Conservation (phyloP, 75 land plant species). For the Picea sitchensis region DNA sequence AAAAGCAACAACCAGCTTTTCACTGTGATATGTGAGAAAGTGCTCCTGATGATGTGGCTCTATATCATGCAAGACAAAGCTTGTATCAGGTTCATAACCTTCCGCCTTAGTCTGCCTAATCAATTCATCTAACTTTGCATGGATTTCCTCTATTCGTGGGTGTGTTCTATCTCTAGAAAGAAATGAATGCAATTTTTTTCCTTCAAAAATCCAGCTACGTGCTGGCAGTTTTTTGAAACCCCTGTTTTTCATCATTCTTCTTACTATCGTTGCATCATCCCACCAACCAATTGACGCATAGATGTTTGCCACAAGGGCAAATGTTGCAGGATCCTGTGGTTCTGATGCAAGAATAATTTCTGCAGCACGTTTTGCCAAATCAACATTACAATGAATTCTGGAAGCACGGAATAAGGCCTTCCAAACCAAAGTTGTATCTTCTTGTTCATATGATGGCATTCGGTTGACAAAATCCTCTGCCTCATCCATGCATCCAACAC, state of each 20-base stretch:
- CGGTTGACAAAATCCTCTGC: conserved; percentile 40
- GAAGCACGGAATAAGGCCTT: conserved; percentile 60
- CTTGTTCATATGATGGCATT: conserved; percentile 29
- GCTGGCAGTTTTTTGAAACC: conserved; percentile 55
- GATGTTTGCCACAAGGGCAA: conserved; percentile 54
- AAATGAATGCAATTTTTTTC: conserved; percentile 45
- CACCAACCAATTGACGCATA: conserved; percentile 43
- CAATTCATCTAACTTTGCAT: conserved; percentile 30
- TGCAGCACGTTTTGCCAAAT: conserved; percentile 45
- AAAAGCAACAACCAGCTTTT: conserved; percentile 62
- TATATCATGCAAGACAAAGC: conserved; percentile 54
- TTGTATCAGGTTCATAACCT: conserved; percentile 49
- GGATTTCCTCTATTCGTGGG: conserved; percentile 34
- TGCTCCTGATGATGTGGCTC: conserved; percentile 54
- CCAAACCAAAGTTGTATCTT: conserved; percentile 56
- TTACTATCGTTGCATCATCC: conserved; percentile 40
- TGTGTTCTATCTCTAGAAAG: conserved; percentile 46
- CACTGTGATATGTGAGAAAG: conserved; percentile 54
- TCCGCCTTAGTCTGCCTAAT: conserved; percentile 23
- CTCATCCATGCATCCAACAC: conserved; percentile 42
- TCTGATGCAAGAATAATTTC: conserved; percentile 40
- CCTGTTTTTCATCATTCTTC: conserved; percentile 44
- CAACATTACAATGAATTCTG: conserved; percentile 40
- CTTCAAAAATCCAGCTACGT: conserved; percentile 50
- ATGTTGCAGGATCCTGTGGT: conserved; percentile 49